Evolutionary conservation across 139 green algal species (phyloP).

Genomic region (Volvox africanus): DNA sequence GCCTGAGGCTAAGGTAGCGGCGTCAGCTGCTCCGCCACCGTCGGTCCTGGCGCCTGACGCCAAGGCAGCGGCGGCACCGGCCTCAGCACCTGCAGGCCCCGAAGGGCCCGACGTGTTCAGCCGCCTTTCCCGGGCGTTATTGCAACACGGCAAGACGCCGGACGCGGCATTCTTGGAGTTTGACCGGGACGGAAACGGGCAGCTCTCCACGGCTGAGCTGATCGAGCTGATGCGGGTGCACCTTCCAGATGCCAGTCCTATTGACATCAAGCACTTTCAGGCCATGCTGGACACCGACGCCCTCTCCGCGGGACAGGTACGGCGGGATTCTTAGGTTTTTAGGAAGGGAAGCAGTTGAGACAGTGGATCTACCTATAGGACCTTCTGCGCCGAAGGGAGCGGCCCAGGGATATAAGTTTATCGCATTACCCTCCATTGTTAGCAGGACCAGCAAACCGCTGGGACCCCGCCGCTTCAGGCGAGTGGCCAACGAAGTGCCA

Average conservation of each 20-base stretch:
- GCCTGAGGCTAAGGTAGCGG: not conserved
- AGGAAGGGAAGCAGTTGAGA: not conserved
- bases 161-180: conserved; percentile 6
- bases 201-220: conserved; percentile 36
- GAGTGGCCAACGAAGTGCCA: no score
- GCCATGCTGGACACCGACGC: conserved; percentile 31
- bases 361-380: not conserved
- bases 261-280: conserved; percentile 58
- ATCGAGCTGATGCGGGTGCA: conserved; percentile 27
- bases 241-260: conserved; percentile 22
- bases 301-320: not conserved
- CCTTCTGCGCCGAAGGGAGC: no score
- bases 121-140: not conserved
- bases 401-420: no score
- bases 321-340: not conserved
- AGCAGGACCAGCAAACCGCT: no score
- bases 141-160: not conserved
- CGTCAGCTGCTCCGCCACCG: not conserved
- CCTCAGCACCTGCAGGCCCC: not conserved
- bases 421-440: no score
- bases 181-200: conserved; percentile 23
- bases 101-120: conserved; percentile 18
- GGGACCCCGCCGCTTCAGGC: no score
- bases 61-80: not conserved
- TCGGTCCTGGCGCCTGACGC: no score